Conservation (phyloP, 805 yeast genomes). For the Myxozyma melibiosi region DNA sequence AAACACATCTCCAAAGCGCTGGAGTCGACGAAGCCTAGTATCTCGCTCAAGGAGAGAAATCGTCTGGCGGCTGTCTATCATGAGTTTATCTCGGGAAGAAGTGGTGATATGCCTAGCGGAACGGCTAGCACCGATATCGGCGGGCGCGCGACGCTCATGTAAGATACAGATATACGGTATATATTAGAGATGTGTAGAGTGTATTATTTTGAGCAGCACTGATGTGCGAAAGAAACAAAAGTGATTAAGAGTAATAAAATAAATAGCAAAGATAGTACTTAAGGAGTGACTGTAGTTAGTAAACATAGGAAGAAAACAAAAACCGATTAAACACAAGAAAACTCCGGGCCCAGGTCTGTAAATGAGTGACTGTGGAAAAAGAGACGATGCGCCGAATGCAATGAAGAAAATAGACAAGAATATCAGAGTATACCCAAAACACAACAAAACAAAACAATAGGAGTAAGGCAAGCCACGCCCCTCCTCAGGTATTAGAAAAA, state of each 20-base stretch:
- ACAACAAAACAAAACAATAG: background rate
- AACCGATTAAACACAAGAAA: background rate
- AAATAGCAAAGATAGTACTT: too few relatives aligned
- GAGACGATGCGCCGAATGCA: background rate
- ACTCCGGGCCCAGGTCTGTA: too few relatives aligned
- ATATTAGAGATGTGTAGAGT: background rate
- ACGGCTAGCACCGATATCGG: slow-evolving; percentile 79
- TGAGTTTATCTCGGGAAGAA: slow-evolving; percentile 74
- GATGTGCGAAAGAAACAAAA: background rate
- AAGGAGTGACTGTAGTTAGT: too few relatives aligned
- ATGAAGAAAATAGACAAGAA: background rate
- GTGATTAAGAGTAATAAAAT: too few relatives aligned
- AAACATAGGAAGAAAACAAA: background rate
- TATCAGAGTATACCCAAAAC: background rate
- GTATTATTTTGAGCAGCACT: background rate
- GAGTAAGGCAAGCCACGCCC: too few relatives aligned
- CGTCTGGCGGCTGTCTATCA: slow-evolving; percentile 67
- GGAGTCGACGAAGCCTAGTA: slow-evolving; percentile 83
- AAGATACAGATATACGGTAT: background rate
- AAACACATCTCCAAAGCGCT: slow-evolving; percentile 56
- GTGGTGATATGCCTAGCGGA: slow-evolving; percentile 88
- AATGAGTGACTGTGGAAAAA: background rate
- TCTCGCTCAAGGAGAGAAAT: slow-evolving; percentile 67
- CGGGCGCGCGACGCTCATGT: slow-evolving; percentile 82
- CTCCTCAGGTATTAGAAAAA: too few relatives aligned